A percentile compares a stretch with the other conserved stretches of the same genome.
Evolutionary conservation across 1,284 basidiomycete genomes (phyloP).

Genomic region (Hymenochaete sp.): DNA sequence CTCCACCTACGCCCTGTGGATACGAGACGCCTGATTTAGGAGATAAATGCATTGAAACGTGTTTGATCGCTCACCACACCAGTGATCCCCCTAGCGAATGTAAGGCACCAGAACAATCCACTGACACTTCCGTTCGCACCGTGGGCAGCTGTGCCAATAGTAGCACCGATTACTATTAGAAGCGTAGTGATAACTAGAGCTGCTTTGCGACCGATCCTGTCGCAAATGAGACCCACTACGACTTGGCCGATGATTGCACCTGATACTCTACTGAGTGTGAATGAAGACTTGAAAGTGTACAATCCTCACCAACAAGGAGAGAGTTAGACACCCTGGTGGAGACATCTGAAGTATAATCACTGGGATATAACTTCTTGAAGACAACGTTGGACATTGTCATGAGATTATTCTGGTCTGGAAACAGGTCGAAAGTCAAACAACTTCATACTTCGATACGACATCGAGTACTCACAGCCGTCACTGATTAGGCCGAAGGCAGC

Average conservation of each 20-base stretch:
- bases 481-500: slow-evolving; percentile 61
- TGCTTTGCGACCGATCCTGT: slow-evolving; percentile 63
- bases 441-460: background rate
- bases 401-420: slow-evolving; percentile 58
- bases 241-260: slow-evolving; percentile 64
- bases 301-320: slow-evolving; percentile 53
- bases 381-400: slow-evolving; percentile 61
- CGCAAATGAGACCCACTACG: slow-evolving; percentile 59
- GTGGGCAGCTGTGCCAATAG: slow-evolving; percentile 62
- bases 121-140: slow-evolving; percentile 48
- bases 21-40: background rate
- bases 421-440: slow-evolving; percentile 2
- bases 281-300: slow-evolving; percentile 8
- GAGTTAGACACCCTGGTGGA: slow-evolving; percentile 70
- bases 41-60: slow-evolving; percentile 3
- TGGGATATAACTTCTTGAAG: slow-evolving; percentile 54
- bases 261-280: slow-evolving; percentile 23
- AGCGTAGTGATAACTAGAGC: slow-evolving; percentile 64
- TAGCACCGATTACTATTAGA: slow-evolving; percentile 64
- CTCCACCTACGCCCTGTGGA: slow-evolving; percentile 59
- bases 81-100: slow-evolving; percentile 62
- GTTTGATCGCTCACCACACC: slow-evolving; percentile 45
- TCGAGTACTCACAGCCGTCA: slow-evolving; percentile 49
- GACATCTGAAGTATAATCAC: slow-evolving; percentile 47
- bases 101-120: slow-evolving; percentile 73